Conservation (phyloP, 1,139 yeast species). For the Schwanniomyces etchellsii region DNA sequence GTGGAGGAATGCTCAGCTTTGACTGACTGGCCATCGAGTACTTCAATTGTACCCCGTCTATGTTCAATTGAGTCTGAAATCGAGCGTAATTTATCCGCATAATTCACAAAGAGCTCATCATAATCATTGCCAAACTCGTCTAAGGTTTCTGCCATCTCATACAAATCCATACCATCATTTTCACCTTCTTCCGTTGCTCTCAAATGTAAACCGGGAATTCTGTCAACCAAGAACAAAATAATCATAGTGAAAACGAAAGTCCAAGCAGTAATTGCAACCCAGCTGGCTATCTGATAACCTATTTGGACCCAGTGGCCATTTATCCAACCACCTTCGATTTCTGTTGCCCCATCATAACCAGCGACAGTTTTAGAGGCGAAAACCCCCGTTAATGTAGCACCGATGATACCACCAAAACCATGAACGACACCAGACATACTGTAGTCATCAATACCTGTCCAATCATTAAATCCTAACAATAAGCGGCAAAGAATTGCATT, state of each 20-base stretch:
- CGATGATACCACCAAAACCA: conserved; percentile 72
- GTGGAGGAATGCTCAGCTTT: background rate
- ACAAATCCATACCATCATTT: conserved; percentile 43
- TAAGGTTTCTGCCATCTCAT: conserved; percentile 24
- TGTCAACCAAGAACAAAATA: conserved; percentile 36
- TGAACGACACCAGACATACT: conserved; percentile 43
- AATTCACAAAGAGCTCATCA: conserved; percentile 14
- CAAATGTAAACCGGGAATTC: conserved; percentile 41
- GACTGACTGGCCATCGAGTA: conserved; percentile 11
- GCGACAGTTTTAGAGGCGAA: conserved; percentile 78
- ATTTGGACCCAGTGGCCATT: conserved; percentile 44
- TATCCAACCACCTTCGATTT: conserved; percentile 46
- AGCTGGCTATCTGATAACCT: conserved; percentile 47
- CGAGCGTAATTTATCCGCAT: conserved; percentile 11
- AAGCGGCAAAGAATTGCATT: conserved; percentile 37
- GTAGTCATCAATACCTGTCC: conserved; percentile 44
- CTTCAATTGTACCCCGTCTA: conserved; percentile 8
- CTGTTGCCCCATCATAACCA: conserved; percentile 40
- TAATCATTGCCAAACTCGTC: conserved; percentile 24
- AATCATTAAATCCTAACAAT: conserved; percentile 28
- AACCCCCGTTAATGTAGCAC: conserved; percentile 72
- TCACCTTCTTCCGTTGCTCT: conserved; percentile 39
- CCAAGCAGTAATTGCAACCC: conserved; percentile 34
- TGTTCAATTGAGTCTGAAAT: conserved; percentile 13
- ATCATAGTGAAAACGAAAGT: conserved; percentile 33